Evolutionary conservation across 805 yeast species (phyloP), one percentile per base, ranked within the genome.

Genomic region (Teunomyces pallodes): DNA sequence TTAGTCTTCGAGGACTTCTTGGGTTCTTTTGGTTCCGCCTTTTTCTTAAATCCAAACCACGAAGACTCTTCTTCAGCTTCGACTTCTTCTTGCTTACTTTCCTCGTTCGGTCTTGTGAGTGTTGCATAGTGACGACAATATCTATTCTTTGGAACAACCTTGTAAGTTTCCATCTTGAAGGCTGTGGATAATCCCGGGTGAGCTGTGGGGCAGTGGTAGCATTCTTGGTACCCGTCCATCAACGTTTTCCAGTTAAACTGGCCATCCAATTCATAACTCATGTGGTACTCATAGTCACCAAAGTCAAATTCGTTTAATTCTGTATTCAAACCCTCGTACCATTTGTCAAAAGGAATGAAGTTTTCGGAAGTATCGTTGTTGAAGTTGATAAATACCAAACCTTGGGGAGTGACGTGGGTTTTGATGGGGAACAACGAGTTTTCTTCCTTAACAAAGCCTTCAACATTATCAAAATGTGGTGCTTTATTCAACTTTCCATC

Each of bases 141-240:
- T 58, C 80, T 74, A 32, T 70, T 70, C 64, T 76, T 80, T 50
- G 85, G 85, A 31, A 76, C 82, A 47, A 81, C 86, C 53, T 79
- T 77, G 62, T 81, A 81, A n/a, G 86, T 81, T 56, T 77, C 82
- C 84, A 81, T 81, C 55, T 67, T 74, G 67, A 81, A 81, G 9
- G 85, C 83, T 29, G 76, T 59, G 44, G 74, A 70, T 50, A 81
- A 66, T 14, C 85, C 85, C 4, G 85, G 85, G 54, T 81, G 86
- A 1, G 85, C 85, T 9, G 85, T 81, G 38, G 86, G 86, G 61
- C 86, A 81, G 61, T 81, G 86, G 65, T 81, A 81, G 56, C 86
- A 81, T 64, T 81, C 86, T 66, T 81, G 84, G 64, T 81, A 81
- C 7, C 86, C 85, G 56, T 81, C 86, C 84, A 81, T 80, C 51